Evolutionary conservation across 73 alveolate genomes (phyloP).

Genomic region (Vitrella brassicaformis): DNA sequence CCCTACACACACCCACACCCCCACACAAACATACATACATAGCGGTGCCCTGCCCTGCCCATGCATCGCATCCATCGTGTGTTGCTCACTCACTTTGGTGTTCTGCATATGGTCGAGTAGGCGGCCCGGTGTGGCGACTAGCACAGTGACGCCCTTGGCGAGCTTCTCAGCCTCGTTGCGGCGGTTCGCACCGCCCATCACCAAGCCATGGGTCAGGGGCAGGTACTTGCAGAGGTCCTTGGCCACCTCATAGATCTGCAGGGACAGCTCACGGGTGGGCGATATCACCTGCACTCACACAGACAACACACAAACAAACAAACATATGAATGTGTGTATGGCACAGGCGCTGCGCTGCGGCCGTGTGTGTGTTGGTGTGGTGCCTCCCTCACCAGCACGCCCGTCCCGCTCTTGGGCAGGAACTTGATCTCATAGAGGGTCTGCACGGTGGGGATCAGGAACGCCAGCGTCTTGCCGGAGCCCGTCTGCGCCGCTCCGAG

Average conservation of each 20-base stretch:
- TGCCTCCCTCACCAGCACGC: neutral
- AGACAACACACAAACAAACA: too few species aligned
- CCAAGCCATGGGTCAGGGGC: constrained; percentile 66
- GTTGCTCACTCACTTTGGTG: too few species aligned
- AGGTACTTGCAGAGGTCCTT: constrained; percentile 54
- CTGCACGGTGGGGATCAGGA: constrained; percentile 92
- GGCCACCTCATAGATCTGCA: constrained; percentile 92
- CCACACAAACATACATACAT: too few species aligned
- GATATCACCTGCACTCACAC: constrained; percentile 79
- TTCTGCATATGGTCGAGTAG: constrained; percentile 89
- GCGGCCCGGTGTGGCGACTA: constrained; percentile 97
- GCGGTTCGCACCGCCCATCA: constrained; percentile 93
- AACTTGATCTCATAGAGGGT: constrained; percentile 68
- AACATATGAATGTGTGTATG: neutral
- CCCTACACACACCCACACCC: too few species aligned
- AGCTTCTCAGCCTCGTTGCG: constrained; percentile 88
- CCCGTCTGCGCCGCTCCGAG: constrained; percentile 99
- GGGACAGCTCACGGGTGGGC: constrained; percentile 96
- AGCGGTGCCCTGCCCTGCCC: too few species aligned
- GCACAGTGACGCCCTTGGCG: constrained; percentile 83
- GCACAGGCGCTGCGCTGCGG: neutral
- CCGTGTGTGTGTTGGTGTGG: neutral
- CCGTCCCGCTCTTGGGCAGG: constrained; percentile 65
- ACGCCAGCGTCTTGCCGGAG: constrained; percentile 95
- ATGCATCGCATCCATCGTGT: too few species aligned